phyloP scores from a whole-genome alignment of 768 basidiomycete genomes.

The Xerocomus brunneocitrinus region DNA sequence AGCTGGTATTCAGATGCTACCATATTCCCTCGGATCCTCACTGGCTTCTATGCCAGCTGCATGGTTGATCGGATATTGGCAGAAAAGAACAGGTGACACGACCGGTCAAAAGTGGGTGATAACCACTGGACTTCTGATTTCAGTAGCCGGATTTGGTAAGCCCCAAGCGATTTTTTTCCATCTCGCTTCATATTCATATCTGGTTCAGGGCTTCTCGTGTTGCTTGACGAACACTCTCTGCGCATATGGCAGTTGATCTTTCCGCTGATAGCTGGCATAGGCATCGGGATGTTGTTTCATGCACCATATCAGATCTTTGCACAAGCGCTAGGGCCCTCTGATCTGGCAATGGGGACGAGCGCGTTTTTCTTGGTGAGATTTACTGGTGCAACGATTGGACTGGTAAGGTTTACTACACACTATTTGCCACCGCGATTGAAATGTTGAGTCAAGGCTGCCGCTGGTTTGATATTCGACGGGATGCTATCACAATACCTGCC shows the following conservation, averaged over 20 bases:
- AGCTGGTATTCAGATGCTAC: slow-evolving; percentile 71
- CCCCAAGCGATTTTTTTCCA: neutral
- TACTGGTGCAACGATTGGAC: slow-evolving; percentile 77
- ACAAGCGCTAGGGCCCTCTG: slow-evolving; percentile 55
- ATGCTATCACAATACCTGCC: slow-evolving; percentile 49
- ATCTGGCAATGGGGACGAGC: slow-evolving; percentile 75
- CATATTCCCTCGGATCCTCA: slow-evolving; percentile 83
- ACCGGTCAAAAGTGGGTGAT: slow-evolving; percentile 65
- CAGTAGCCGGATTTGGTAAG: slow-evolving; percentile 72
- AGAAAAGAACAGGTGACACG: slow-evolving; percentile 51
- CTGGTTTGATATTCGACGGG: slow-evolving; percentile 69
- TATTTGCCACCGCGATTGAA: slow-evolving; percentile 8
- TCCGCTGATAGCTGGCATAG: slow-evolving; percentile 70
- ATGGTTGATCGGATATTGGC: slow-evolving; percentile 73
- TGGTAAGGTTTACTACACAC: slow-evolving; percentile 45
- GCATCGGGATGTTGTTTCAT: slow-evolving; percentile 81
- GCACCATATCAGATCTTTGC: slow-evolving; percentile 81
- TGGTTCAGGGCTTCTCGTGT: slow-evolving; percentile 57
- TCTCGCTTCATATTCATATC: slow-evolving; percentile 14
- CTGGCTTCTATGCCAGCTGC: slow-evolving; percentile 81
- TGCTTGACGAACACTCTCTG: slow-evolving; percentile 52
- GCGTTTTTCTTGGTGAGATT: slow-evolving; percentile 87
- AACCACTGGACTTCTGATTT: slow-evolving; percentile 55
- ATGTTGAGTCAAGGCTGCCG: slow-evolving; percentile 52
- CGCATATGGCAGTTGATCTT: slow-evolving; percentile 46